Percentiles rank a stretch among this genome's conserved stretches.
Evolutionary conservation across 73 alveolate species (phyloP).

Genomic region (Uronychia binucleata): DNA sequence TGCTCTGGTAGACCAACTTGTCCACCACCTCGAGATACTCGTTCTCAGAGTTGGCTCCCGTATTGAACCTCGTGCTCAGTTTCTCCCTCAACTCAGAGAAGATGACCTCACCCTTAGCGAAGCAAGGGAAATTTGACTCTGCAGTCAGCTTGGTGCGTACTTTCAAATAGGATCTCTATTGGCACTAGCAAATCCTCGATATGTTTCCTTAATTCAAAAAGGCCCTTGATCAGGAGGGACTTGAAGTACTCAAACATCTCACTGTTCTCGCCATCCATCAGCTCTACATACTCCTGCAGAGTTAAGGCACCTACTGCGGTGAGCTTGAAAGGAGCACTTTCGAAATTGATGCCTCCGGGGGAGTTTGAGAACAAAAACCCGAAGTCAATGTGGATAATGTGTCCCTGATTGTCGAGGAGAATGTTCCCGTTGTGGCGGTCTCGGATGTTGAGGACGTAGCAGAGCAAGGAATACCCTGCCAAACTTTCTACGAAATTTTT

Average conservation of each 20-base stretch:
- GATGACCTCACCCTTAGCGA: conserved; percentile 66
- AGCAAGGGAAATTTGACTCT: conserved; percentile 87
- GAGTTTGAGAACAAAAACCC: conserved; percentile 91
- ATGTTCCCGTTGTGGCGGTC: conserved; percentile 99
- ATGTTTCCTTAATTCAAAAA: conserved; percentile 91
- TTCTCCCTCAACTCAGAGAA: conserved; percentile 54
- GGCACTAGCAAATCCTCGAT: conserved; percentile 78
- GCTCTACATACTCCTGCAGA: conserved; percentile 83
- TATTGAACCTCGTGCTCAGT: conserved; percentile 58
- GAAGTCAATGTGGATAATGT: conserved; percentile 98
- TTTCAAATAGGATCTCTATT: conserved; percentile 85
- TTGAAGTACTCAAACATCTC: conserved; percentile 87
- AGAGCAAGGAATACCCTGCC: conserved; percentile 98
- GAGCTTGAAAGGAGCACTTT: conserved; percentile 99
- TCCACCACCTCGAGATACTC: conserved; percentile 78
- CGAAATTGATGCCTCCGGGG: conserved; percentile 98
- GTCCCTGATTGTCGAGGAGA: conserved; percentile 95
- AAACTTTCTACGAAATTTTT: conserved; percentile 96
- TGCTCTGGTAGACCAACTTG: conserved; percentile 68
- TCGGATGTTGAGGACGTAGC: conserved; percentile 93
- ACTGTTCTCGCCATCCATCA: conserved; percentile 93
- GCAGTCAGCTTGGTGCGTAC: background rate
- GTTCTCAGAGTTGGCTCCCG: conserved; percentile 50
- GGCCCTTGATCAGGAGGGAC: conserved; percentile 82
- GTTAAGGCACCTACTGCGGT: conserved; percentile 75